Percentiles rank a stretch among this genome's conserved stretches.
Evolutionary conservation across 495 filamentous ascomycete genomes (phyloP).

Genomic region (Acidomyces sp.): DNA sequence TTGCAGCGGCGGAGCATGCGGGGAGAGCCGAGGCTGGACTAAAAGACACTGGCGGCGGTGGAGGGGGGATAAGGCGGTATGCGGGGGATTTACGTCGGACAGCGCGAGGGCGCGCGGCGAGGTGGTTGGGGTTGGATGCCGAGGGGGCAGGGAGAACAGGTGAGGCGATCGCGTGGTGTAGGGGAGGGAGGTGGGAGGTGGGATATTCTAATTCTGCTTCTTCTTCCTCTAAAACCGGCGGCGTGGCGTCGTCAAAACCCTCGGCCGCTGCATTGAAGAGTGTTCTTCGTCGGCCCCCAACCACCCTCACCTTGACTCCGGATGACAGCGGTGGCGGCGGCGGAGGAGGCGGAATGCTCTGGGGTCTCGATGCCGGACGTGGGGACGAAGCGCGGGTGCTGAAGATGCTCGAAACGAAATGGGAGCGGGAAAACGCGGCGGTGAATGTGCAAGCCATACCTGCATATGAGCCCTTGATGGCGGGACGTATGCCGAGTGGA

Average conservation of each 20-base stretch:
- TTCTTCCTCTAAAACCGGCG: no score
- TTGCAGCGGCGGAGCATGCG: constrained; percentile 61
- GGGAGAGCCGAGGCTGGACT: constrained; percentile 45
- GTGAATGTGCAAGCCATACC: constrained; percentile 72
- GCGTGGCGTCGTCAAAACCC: no score
- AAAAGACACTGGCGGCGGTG: constrained; percentile 17
- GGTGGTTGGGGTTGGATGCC: constrained; percentile 82
- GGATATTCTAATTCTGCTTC: no score
- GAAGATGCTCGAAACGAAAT: constrained; percentile 76
- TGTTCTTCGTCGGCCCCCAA: constrained; percentile 40
- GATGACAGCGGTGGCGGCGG: constrained; percentile 49
- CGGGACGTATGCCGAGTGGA: constrained; percentile 72
- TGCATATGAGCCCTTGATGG: constrained; percentile 50
- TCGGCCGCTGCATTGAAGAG: constrained; percentile 28
- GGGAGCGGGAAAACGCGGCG: constrained; percentile 85
- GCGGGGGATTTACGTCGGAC: constrained; percentile 57
- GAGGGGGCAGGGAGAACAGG: constrained; percentile 70
- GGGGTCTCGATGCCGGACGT: constrained; percentile 72
- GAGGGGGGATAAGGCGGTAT: constrained; percentile 45
- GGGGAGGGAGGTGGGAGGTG: constrained; percentile 55
- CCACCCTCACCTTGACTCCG: constrained; percentile 59
- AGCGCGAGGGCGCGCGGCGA: constrained; percentile 66
- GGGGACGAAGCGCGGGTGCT: constrained; percentile 76
- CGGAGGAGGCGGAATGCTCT: no score
- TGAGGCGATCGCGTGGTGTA: constrained; percentile 70